Conservation (phyloP, 352 stramenopile genomes). For the Pythium volutum region DNA sequence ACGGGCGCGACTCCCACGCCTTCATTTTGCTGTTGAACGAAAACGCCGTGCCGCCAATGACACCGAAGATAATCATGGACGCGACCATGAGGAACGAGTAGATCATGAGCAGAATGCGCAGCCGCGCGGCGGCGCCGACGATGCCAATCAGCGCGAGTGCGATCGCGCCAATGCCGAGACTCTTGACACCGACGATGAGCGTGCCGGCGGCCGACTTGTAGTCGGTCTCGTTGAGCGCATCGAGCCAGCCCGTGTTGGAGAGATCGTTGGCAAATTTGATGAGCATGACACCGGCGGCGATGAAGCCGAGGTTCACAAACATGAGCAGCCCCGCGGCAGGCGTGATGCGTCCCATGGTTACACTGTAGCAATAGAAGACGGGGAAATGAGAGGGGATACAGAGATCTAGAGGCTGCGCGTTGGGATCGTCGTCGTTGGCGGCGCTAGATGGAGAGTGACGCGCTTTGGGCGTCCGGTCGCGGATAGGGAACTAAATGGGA, state of each 20-base stretch:
- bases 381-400: background rate
- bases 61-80: conserved; percentile 68
- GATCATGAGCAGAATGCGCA: conserved; percentile 61
- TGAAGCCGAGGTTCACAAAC: conserved; percentile 72
- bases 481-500: background rate
- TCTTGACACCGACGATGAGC: conserved; percentile 44
- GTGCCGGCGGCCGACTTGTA: conserved; percentile 49
- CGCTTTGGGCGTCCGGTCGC: no score
- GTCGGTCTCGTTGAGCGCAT: conserved; percentile 69
- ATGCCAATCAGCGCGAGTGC: conserved; percentile 59
- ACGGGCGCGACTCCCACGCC: conserved; percentile 49
- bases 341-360: conserved; percentile 33
- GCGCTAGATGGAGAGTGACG: no score
- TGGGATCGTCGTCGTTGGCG: no score
- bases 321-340: conserved; percentile 58
- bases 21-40: conserved; percentile 71
- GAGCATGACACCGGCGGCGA: conserved; percentile 57
- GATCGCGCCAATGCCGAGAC: conserved; percentile 56
- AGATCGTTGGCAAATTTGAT: conserved; percentile 59
- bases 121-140: conserved; percentile 61
- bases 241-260: conserved; percentile 63
- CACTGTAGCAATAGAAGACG: background rate
- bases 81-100: conserved; percentile 73
- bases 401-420: no score
- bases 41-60: conserved; percentile 64